Base-by-base conservation (phyloP, 2,329 filamentous ascomycete species). In the Ceratocystis albifundus region DNA sequence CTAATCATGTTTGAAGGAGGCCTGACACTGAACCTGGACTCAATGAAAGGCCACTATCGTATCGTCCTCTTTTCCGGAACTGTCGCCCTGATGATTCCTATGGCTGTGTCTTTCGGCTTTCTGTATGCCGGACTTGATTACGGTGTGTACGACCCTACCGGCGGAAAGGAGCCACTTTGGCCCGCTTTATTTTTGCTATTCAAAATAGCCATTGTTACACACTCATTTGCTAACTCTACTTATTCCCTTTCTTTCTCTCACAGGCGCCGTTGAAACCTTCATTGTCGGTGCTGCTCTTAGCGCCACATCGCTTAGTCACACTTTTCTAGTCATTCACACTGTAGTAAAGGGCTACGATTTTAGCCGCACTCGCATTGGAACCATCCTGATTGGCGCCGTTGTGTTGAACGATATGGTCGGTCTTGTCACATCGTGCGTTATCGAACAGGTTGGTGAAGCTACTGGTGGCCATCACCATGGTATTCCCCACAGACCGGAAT, bases 1-100 rank as follows among this genome's bases (percentile, higher is more conserved):
- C 70, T 81, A 48, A 79, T 81, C 66, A 80, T 80, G 50, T 80
- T 80, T 66, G 77, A 80, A 72, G 79, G 79, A n/a, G 78, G 79
- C 0, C 72, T 81, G 17, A 75, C 76, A 8, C 74, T 78, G 36
- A 76, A 78, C 0, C 70, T 80, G 2, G 79, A 80, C 69, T 73
- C 80, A 1, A 72, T 80, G 8, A 76, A 76, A 69, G 73, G 75
- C 41, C 80, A 80, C 66, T 75, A 80, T 55, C 17, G 75, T 2
- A 72, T 79, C 41, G 78, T 76, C 68, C 70, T 76, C 28, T 53
- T 76, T 2, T 77, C 74, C 2, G 79, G 79, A 2, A 71, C 76
- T 1, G 74, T 78, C 0, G 79, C 79, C 1, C 76, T 80, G 3
- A 70, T 76, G n/a, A 75, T 76, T 20, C 79, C 79, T 0, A 80